Conservation (phyloP, 345 rosid genomes). For the Brassica incana region DNA sequence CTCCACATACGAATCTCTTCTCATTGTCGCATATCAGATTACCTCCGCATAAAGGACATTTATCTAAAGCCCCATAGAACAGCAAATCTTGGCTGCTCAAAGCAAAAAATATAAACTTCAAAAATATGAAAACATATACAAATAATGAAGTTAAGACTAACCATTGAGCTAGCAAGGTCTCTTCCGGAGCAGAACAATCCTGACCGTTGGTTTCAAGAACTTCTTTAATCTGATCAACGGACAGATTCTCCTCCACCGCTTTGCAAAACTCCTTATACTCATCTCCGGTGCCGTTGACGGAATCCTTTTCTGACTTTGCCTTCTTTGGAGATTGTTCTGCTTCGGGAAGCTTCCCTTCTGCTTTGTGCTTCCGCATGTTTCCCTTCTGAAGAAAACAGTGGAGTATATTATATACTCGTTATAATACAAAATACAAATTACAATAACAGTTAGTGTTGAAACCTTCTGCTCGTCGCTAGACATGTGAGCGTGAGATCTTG, state of each 20-base stretch:
- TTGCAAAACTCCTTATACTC: slow-evolving; percentile 62
- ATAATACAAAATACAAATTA: neutral
- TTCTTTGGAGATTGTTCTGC: slow-evolving; percentile 66
- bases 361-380: slow-evolving; percentile 80
- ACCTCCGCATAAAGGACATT: slow-evolving; percentile 59
- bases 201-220: slow-evolving; percentile 61
- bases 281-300: slow-evolving; percentile 21
- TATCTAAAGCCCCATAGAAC: slow-evolving; percentile 62
- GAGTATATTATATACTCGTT: neutral
- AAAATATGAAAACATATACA: neutral
- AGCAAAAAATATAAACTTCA: neutral
- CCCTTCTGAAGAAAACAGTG: slow-evolving; percentile 27
- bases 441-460: neutral
- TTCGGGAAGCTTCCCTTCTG: slow-evolving; percentile 60
- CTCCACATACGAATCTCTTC: slow-evolving; percentile 55
- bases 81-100: slow-evolving; percentile 62
- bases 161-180: slow-evolving; percentile 34
- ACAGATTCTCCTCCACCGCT: slow-evolving; percentile 53
- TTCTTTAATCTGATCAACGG: slow-evolving; percentile 60
- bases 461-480: slow-evolving; percentile 57
- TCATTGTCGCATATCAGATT: slow-evolving; percentile 55
- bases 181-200: slow-evolving; percentile 55
- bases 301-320: slow-evolving; percentile 46
- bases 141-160: too few relatives aligned
- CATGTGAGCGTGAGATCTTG: slow-evolving; percentile 62